Base-by-base conservation (phyloP, 169 alveolate species). In the Cryptosporidium bovis region DNA sequence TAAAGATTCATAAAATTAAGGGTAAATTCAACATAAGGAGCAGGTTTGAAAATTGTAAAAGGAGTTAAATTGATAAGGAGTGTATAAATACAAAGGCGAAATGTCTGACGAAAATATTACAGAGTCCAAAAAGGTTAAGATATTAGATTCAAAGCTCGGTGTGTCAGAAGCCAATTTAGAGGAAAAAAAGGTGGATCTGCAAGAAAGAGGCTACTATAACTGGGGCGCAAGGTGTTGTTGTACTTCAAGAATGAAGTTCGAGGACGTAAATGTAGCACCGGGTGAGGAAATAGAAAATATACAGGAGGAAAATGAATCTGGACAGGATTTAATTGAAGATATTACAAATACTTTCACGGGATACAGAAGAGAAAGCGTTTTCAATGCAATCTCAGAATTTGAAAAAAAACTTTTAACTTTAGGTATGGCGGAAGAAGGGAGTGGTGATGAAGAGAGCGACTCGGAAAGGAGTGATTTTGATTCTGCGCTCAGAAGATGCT, bases 211-310 rank as follows among this genome's bases (percentile, higher is more conserved):
- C 31, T 36, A 33, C 67, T 53, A 31, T 13, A 71, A 77, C 62
- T 77, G 85, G 85, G n/a, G n/a, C 34, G 29, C 69, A 24, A 77
- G 29, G 15, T 77, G 85, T 29, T 77, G 85, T 33, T 77, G 85
- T 16, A 77, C 85, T 60, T 77, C 77, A 16, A 77, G 85, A 29
- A 33, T 77, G 46, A 77, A 77, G 48, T 77, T 77, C 34, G 20
- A 33, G 2, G 71, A 77, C 36, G 24, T 40, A 46, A 71, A 56
- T 36, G 6, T 15, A 6, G 36, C 44, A 34, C 48, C 33, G 12
- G 33, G 18, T 34, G 44, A n/a, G 31, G 24, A 33, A 13, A 24
- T 5, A 15, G 67, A 62, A 62, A 7, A 62, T 3, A 7, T 15
- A 0, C 6, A 5, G 5, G 33, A 15, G 3, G 85, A 60, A 18